phyloP scores from a whole-genome alignment of 768 basidiomycete species.

The Phaeotremella skinneri region DNA sequence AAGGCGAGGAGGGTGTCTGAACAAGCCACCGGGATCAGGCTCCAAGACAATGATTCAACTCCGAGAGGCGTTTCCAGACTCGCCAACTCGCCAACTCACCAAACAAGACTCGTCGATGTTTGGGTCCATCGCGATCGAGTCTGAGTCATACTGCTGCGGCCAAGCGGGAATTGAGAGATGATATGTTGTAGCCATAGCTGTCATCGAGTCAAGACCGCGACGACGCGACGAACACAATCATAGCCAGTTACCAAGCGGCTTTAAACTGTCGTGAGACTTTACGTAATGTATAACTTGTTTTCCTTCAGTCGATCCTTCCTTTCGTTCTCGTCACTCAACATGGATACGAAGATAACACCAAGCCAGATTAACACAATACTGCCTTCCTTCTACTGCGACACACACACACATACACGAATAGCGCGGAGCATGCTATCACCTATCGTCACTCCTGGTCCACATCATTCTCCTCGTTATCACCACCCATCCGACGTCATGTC shows the following conservation, averaged over 20 bases:
- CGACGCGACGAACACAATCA: neutral
- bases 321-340: neutral
- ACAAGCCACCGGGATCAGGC: neutral
- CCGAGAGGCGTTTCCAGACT: neutral
- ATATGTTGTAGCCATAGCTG: neutral
- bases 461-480: neutral
- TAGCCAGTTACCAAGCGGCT: neutral
- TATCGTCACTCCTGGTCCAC: neutral
- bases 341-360: too few relatives aligned
- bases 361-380: too few relatives aligned
- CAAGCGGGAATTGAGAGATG: neutral
- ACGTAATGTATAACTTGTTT: conserved; percentile 1
- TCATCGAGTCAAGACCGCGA: neutral
- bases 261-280: neutral
- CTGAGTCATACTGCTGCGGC: neutral
- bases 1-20: neutral
- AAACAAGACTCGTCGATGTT: neutral
- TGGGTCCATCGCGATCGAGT: neutral
- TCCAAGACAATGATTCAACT: neutral
- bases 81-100: neutral
- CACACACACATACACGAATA: neutral
- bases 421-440: neutral
- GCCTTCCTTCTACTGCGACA: neutral
- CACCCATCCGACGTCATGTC: neutral
- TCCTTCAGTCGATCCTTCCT: neutral